Conservation (phyloP, 208 protist genomes). For the Hexamita inflata region DNA sequence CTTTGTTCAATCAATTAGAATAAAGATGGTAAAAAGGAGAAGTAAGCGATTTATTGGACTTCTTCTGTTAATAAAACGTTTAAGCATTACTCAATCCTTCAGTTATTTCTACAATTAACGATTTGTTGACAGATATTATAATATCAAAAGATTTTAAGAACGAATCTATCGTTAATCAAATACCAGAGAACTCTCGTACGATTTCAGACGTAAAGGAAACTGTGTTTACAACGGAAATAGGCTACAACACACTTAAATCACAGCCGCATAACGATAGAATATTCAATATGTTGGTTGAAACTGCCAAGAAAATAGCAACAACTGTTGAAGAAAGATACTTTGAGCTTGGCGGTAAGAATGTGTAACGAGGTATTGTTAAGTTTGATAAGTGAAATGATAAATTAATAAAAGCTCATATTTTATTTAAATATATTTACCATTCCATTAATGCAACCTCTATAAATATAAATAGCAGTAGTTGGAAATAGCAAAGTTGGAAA, state of each 20-base stretch:
- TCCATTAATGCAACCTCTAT: too few species aligned
- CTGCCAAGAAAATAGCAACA: neutral
- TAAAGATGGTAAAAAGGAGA: neutral
- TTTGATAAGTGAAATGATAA: too few species aligned
- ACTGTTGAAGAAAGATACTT: neutral
- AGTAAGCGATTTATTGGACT: conserved; percentile 1
- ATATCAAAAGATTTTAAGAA: conserved; percentile 7
- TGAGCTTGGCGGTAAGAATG: neutral
- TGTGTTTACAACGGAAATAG: neutral
- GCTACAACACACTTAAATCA: neutral
- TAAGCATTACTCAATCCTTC: neutral
- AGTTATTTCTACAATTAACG: neutral
- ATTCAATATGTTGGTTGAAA: neutral
- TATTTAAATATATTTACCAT: too few species aligned
- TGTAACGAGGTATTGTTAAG: neutral
- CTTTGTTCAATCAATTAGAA: conserved; percentile 2
- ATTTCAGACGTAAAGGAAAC: neutral
- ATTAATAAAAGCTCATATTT: too few species aligned
- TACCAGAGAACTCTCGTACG: neutral
- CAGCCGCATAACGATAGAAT: neutral
- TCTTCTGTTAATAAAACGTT: neutral
- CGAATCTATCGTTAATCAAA: neutral
- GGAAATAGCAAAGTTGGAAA: too few species aligned
- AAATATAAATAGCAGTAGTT: too few species aligned
- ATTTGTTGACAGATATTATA: neutral